phyloP scores from a whole-genome alignment of 106 monocot genomes.

The Iris macrosiphon region DNA sequence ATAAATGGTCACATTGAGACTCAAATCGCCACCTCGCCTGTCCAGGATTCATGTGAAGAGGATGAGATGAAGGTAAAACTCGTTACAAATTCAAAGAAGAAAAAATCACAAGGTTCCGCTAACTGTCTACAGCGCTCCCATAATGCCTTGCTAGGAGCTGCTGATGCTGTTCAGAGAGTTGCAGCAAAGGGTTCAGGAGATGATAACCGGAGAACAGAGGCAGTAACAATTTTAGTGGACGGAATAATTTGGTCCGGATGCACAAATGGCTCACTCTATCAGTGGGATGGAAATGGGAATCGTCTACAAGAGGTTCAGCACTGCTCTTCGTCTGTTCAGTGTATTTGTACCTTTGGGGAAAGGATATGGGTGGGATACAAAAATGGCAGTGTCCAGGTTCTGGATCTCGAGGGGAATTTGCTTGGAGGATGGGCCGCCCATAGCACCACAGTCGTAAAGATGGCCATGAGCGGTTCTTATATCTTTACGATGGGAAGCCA shows the following conservation, averaged over 20 bases:
- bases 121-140: constrained; percentile 12
- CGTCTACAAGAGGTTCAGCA: constrained; percentile 11
- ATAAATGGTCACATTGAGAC: constrained; percentile 13
- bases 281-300: constrained; percentile 19
- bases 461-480: constrained; percentile 5
- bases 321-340: constrained; percentile 3
- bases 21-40: constrained; percentile 1
- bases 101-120: constrained; percentile 12
- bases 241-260: constrained; percentile 16
- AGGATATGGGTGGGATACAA: constrained; percentile 15
- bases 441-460: constrained; percentile 9
- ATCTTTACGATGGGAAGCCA: constrained; percentile 13
- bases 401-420: constrained; percentile 10
- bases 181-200: constrained; percentile 15
- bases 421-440: constrained; percentile 11
- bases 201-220: constrained; percentile 8
- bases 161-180: constrained; percentile 18
- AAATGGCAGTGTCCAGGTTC: constrained; percentile 11
- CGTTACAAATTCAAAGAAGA: constrained; percentile 5
- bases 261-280: constrained; percentile 18
- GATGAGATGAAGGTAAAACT: constrained; percentile 12
- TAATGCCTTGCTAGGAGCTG: constrained; percentile 16
- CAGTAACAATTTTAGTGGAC: constrained; percentile 5
- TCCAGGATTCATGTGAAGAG: background rate
- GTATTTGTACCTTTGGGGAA: constrained; percentile 5